phyloP scores from a whole-genome alignment of 768 basidiomycete genomes.

The Mycena filopes region DNA sequence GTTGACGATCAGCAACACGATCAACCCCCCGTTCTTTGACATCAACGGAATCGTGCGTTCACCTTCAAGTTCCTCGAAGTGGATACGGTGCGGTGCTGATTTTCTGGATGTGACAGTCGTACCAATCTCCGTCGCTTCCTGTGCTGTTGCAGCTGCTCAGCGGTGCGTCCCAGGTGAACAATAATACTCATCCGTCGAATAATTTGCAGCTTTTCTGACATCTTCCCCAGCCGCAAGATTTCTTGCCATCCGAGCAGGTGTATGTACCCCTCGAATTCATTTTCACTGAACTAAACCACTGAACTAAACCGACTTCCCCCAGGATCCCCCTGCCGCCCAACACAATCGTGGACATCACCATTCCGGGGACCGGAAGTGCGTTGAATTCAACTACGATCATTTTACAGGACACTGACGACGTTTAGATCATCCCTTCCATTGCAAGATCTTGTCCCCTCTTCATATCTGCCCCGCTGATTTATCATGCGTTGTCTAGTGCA shows the following conservation, averaged over 20 bases:
- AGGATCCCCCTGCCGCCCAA: slow-evolving; percentile 47
- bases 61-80: neutral
- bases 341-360: slow-evolving; percentile 52
- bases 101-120: slow-evolving; percentile 28
- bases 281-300: no score
- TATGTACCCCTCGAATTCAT: neutral
- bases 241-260: slow-evolving; percentile 24
- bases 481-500: slow-evolving; percentile 17
- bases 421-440: slow-evolving; percentile 30
- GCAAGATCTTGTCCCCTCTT: slow-evolving; percentile 2
- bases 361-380: slow-evolving; percentile 48
- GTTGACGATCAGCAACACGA: slow-evolving; percentile 26
- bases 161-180: slow-evolving; percentile 48
- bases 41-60: slow-evolving; percentile 32
- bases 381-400: no score
- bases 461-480: neutral
- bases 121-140: slow-evolving; percentile 48
- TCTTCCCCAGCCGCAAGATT: slow-evolving; percentile 4
- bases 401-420: no score
- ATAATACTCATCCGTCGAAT: slow-evolving; percentile 43
- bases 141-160: slow-evolving; percentile 61
- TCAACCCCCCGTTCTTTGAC: slow-evolving; percentile 28
- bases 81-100: no score
- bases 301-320: neutral
- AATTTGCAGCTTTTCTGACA: neutral